Evolutionary conservation across 2,329 filamentous ascomycete genomes (phyloP), one percentile per base, ranked within the genome.

Genomic region (Fusarium fracticaudum): DNA sequence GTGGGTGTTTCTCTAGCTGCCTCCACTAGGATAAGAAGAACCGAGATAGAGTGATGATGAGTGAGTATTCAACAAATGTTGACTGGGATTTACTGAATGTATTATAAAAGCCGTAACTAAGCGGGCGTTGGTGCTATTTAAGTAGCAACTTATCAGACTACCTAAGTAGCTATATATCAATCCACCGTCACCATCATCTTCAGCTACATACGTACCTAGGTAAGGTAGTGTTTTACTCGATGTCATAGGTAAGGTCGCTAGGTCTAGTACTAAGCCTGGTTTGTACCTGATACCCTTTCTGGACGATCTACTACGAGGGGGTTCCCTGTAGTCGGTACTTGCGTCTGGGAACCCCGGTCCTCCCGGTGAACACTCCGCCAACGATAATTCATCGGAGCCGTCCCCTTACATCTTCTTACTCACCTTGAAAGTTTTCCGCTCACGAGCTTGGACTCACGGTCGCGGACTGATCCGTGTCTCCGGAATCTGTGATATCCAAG

Each of bases 351-450:
- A 18, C 38, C 65, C 60, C 47, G 41, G 54, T 14, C 54, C 29
- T 48, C 57, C 45, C 53, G 59, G 75, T 63, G 67, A 66, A 53
- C 44, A 38, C 64, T 63, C 59, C 70, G 62, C 62, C 51, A 48
- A 77, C 76, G 76, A 78, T 76, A 78, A 78, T 78, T 72, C 67
- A 69, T 67, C 76, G 76, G 76, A 76, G 40, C 64, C 41, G 31
- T 35, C 12, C 41, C 20, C 24, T 59, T 55, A 51, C 38, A 62
- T 44, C 47, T 22, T 37, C 51, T 65, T 48, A 41, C 62, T 71
- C 60, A 62, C 57, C 63, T 72, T 59, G 35, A 38, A 40, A 40
- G 33, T n/a, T 55, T 55, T 55, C 35, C 26, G 20, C 51, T 55
- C 20, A 55, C 24, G 51, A 40, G 51, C 20, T 51, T 48, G 20